Base-by-base conservation (phyloP, 2,329 filamentous ascomycete species). In the Neofusicoccum sp. region DNA sequence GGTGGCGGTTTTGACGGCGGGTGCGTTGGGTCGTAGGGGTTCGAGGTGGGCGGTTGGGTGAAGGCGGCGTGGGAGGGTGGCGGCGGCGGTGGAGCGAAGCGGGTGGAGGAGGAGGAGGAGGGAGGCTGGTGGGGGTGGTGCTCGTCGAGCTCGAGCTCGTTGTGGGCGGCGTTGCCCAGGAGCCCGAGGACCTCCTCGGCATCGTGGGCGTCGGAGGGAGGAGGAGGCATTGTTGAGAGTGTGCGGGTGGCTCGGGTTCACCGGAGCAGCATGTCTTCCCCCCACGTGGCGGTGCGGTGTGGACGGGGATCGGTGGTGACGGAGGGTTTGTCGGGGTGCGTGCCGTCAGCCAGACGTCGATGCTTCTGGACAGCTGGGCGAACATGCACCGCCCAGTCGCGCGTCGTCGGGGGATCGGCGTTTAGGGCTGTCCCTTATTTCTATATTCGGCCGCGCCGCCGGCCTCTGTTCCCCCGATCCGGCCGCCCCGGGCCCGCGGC, bases 1-100 rank as follows among this genome's bases (percentile, higher is more conserved):
- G 61, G 62, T 60, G 33, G 57, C 54, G 44, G 62, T 51, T 48
- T 64, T 61, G 9, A 64, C 51, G 30, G 57, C 61, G 16, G 62
- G 26, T 43, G 53, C 62, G 49, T 58, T 54, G 30, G 61, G n/a
- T n/a, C n/a, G n/a, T n/a, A n/a, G 47, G 7, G 43, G 48, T 36
- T 58, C 40, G 40, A 40, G 57, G 36, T 58, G 60, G 20, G 41
- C 8, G 6, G 41, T 9, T 20, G n/a, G n/a, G n/a, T n/a, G n/a
- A n/a, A n/a, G 12, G 38, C 7, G 30, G 53, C 28, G 28, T 12
- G 9, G 3, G 30, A 26, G 16, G 8, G 30, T 16, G 30, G 28
- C 31, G 38, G 20, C n/a, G 58, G 20, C 4, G 24, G 33, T 34
- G 47, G 47, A 44, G 48, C 47, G 38, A 45, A 54, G 58, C 38